A percentile compares a stretch with the other conserved stretches of the same genome.
Conservation (phyloP, 2,329 filamentous ascomycete species). For the Fusarium subtropicale region DNA sequence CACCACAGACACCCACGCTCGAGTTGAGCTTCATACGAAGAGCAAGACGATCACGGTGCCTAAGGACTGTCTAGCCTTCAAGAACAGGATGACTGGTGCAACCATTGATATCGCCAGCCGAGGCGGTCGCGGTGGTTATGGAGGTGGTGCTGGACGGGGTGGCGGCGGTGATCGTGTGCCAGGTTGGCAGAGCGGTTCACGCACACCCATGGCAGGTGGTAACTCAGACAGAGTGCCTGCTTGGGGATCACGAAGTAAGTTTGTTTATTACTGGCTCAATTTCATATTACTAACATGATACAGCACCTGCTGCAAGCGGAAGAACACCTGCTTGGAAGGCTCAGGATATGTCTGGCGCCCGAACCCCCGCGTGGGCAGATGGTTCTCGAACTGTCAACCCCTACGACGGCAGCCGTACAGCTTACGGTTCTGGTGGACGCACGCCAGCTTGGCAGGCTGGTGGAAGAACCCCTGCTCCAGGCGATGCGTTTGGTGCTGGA, state of each 20-base stretch:
- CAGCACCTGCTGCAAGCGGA: constrained; percentile 67
- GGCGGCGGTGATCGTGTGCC: constrained; percentile 61
- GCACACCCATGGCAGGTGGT: constrained; percentile 72
- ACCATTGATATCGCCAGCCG: constrained; percentile 76
- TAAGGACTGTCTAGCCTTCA: constrained; percentile 84
- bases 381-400: constrained; percentile 76
- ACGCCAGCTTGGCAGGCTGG: constrained; percentile 85
- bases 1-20: constrained; percentile 84
- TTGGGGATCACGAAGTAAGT: constrained; percentile 78
- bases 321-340: constrained; percentile 73
- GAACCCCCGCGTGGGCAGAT: constrained; percentile 78
- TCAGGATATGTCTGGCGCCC: constrained; percentile 64
- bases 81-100: constrained; percentile 83
- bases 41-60: constrained; percentile 88
- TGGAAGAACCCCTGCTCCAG: constrained; percentile 73
- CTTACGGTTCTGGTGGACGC: constrained; percentile 78
- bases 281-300: constrained; percentile 41
- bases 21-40: constrained; percentile 94
- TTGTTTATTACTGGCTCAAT: neutral
- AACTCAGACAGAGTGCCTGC: constrained; percentile 79
- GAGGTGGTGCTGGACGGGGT: constrained; percentile 59
- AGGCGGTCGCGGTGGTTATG: constrained; percentile 59
- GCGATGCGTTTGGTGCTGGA: constrained; percentile 72
- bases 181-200: constrained; percentile 73
- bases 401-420: constrained; percentile 79